Evolutionary conservation across 257 asterid species (phyloP).

Genomic region (Osmanthus fragrans): DNA sequence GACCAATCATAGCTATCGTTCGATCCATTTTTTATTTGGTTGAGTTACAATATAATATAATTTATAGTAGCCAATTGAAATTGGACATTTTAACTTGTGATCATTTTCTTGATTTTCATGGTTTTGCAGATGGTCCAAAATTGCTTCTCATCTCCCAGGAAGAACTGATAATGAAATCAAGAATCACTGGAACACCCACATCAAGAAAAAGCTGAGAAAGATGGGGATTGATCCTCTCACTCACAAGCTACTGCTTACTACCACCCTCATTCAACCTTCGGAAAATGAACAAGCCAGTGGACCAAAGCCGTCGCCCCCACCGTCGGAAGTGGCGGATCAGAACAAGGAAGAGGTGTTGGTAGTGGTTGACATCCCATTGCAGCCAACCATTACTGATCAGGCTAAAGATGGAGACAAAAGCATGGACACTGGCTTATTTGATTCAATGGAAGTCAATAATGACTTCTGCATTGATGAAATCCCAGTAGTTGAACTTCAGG

Average conservation of each 20-base stretch:
- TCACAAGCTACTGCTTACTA: conserved; percentile 62
- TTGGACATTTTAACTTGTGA: neutral
- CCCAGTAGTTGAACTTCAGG: conserved; percentile 68
- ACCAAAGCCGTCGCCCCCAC: no score
- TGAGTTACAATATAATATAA: no score
- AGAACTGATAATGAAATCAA: conserved; percentile 95
- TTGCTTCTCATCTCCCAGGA: conserved; percentile 94
- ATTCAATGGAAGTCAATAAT: conserved; percentile 42
- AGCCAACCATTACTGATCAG: conserved; percentile 25
- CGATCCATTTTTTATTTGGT: neutral
- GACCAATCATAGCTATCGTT: neutral
- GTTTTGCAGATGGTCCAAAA: conserved; percentile 79
- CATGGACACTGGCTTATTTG: neutral
- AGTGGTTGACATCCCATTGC: conserved; percentile 25
- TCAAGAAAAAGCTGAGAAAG: conserved; percentile 80
- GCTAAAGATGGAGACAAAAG: conserved; percentile 19
- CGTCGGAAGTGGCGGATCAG: neutral
- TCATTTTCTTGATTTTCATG: neutral
- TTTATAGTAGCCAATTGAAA: no score
- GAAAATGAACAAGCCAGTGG: neutral
- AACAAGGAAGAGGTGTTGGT: neutral
- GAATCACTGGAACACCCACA: conserved; percentile 96
- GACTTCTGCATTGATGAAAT: conserved; percentile 79
- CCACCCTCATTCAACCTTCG: conserved; percentile 18
- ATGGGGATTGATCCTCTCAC: conserved; percentile 91